These are phyloP conservation scores for Hyaloscypha finlandica DNA, from an alignment of 495 filamentous ascomycete species.

Conservation along the genomic window DNA sequence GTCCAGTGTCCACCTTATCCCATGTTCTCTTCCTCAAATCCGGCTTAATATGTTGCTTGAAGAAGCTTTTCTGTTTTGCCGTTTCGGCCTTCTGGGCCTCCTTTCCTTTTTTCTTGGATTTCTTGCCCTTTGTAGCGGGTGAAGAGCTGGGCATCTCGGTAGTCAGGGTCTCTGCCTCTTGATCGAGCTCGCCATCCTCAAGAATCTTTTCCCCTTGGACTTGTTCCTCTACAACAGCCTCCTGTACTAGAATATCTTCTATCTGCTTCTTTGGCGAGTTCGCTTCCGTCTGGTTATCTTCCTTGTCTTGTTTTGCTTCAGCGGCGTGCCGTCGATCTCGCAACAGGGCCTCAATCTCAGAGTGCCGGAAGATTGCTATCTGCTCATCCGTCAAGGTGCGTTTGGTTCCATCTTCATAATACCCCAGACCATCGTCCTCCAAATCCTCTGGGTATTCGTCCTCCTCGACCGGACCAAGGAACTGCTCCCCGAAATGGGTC, in stretches of 20 bases:
- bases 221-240: not conserved
- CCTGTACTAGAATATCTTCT: not conserved
- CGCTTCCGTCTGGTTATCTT: not conserved
- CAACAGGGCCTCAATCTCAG: constrained; percentile 76
- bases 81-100: constrained; percentile 35
- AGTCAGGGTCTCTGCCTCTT: not conserved
- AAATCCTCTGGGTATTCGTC: constrained; percentile 43
- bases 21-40: constrained; percentile 61
- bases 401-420: constrained; percentile 87
- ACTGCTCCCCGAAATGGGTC: constrained; percentile 50
- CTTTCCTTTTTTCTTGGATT: constrained; percentile 38
- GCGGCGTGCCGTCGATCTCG: constrained; percentile 42
- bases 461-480: constrained; percentile 38
- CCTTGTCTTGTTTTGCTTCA: constrained; percentile 21
- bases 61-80: constrained; percentile 36
- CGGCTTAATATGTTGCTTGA: constrained; percentile 43
- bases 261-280: not conserved
- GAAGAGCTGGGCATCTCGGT: not conserved
- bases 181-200: constrained; percentile 34
- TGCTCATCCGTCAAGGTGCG: constrained; percentile 91
- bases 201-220: constrained; percentile 25
- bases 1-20: constrained; percentile 54
- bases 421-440: constrained; percentile 77
- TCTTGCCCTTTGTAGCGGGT: not conserved
- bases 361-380: constrained; percentile 87